phyloP scores from a whole-genome alignment of 78 protist genomes.

The Isochrysis galbana region DNA sequence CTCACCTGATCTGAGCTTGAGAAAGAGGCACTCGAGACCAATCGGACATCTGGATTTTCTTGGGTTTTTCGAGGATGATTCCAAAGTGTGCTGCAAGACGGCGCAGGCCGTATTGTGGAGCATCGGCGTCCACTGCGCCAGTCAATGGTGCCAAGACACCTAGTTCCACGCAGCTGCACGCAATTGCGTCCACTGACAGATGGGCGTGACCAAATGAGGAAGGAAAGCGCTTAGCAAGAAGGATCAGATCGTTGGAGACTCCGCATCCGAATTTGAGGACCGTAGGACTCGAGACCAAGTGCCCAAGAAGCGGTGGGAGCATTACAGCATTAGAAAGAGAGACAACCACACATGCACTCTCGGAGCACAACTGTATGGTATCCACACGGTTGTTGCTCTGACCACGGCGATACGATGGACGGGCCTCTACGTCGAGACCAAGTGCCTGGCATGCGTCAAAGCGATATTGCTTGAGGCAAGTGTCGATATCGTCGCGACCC shows the following conservation, averaged over 20 bases:
- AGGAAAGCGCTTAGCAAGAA: not conserved
- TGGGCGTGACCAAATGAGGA: not conserved
- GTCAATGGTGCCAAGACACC: not conserved
- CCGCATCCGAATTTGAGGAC: not conserved
- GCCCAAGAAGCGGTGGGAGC: not conserved
- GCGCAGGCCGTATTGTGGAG: not conserved
- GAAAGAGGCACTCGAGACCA: not conserved
- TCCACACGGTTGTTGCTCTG: not conserved
- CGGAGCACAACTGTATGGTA: not conserved
- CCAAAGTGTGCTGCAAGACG: not conserved
- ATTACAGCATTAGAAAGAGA: not conserved
- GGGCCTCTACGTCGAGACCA: not conserved
- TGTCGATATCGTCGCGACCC: not conserved
- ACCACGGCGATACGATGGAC: not conserved
- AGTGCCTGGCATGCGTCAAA: not conserved
- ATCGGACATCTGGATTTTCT: not conserved
- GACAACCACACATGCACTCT: not conserved
- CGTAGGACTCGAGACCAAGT: not conserved
- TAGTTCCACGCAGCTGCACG: not conserved
- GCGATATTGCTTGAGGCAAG: not conserved
- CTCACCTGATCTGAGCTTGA: not conserved
- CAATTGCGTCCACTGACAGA: not conserved
- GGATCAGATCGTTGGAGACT: not conserved
- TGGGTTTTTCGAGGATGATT: not conserved
- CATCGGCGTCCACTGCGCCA: not conserved